Conservation (phyloP, 73 alveolate species). For the Blepharisma stoltei region DNA sequence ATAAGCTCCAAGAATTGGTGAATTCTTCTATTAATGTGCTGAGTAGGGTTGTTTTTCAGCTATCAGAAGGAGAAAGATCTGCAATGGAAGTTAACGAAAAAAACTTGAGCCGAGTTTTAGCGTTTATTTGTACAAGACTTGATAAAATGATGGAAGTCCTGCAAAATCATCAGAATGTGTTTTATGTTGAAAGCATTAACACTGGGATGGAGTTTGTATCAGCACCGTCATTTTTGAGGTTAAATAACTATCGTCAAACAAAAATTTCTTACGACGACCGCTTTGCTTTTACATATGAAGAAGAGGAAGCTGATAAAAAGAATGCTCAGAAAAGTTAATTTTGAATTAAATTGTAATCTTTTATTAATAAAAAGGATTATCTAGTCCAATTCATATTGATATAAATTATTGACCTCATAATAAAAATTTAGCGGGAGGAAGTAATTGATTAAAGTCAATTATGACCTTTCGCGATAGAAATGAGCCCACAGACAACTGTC, state of each 20-base stretch:
- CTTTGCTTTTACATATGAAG: too few species aligned
- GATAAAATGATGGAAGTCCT: conserved; percentile 18
- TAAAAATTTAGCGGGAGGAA: too few species aligned
- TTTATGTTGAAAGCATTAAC: not conserved
- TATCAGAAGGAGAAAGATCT: not conserved
- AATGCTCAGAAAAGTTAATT: too few species aligned
- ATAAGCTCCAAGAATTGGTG: not conserved
- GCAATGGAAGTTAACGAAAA: not conserved
- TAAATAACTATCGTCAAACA: not conserved
- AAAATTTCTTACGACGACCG: too few species aligned
- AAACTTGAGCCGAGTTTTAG: not conserved
- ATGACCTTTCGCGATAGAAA: too few species aligned
- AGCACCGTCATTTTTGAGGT: not conserved
- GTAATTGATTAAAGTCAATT: too few species aligned
- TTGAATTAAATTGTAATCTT: too few species aligned
- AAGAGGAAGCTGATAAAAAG: too few species aligned
- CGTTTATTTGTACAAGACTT: not conserved
- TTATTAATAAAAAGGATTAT: too few species aligned
- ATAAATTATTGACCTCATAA: too few species aligned
- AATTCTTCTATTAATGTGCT: not conserved
- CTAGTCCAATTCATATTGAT: too few species aligned
- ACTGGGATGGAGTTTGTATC: conserved; percentile 1
- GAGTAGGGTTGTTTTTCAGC: conserved; percentile 22
- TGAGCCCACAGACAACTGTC: too few species aligned
- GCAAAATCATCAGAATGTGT: conserved; percentile 21